phyloP scores from a whole-genome alignment of 495 filamentous ascomycete species.

The Lophiotrema nucula region DNA sequence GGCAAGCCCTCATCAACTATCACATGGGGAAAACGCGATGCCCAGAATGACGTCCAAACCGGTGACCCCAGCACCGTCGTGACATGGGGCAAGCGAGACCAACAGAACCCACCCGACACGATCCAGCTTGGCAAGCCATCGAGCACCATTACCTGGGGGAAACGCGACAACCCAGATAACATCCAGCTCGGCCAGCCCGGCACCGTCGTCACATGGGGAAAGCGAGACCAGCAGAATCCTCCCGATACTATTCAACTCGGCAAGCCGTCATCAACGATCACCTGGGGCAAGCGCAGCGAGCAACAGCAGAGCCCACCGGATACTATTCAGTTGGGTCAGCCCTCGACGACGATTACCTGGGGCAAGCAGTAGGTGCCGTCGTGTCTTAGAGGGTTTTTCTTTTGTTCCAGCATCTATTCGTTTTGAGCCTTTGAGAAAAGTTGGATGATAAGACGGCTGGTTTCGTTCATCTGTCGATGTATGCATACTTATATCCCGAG shows the following conservation, averaged over 20 bases:
- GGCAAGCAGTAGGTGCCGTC: background rate
- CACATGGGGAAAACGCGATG: conserved; percentile 17
- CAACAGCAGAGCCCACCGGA: background rate
- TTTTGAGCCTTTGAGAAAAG: too few relatives aligned
- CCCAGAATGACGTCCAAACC: background rate
- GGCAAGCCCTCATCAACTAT: conserved; percentile 7
- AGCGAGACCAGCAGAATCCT: background rate
- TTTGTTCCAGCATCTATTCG: too few relatives aligned
- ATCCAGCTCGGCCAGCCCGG: conserved; percentile 15
- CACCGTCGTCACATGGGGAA: conserved; percentile 12
- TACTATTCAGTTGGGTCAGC: background rate
- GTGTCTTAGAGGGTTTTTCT: too few relatives aligned
- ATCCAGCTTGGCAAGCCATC: conserved; percentile 20
- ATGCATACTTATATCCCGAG: too few relatives aligned
- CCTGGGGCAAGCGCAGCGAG: conserved; percentile 9
- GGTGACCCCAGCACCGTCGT: background rate
- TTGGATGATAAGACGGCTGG: too few relatives aligned
- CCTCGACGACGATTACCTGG: background rate
- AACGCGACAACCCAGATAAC: conserved; percentile 4
- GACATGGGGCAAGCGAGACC: conserved; percentile 25
- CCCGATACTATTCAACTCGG: background rate
- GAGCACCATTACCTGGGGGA: conserved; percentile 21
- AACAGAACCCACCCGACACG: background rate
- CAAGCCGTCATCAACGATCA: conserved; percentile 4
- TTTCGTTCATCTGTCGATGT: too few relatives aligned